Conservation (phyloP, 441 rosid species). For the Gossypium gossypioides region DNA sequence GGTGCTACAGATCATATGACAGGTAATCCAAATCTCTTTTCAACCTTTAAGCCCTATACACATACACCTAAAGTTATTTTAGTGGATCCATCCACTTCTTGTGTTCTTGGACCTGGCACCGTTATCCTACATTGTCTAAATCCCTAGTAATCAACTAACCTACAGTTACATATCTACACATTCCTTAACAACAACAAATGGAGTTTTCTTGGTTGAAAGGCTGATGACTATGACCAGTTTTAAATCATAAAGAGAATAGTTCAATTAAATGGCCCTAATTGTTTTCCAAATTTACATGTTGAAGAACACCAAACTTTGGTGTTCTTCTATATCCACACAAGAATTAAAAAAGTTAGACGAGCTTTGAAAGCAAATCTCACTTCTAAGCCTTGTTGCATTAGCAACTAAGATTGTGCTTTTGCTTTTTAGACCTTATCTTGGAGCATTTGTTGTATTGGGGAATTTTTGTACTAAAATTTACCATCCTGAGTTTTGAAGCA, state of each 20-base stretch:
- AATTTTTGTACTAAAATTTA: neutral
- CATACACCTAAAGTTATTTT: too few relatives aligned
- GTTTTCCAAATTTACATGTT: neutral
- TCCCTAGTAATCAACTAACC: too few relatives aligned
- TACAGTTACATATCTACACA: too few relatives aligned
- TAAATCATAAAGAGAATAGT: neutral
- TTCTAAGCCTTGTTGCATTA: neutral
- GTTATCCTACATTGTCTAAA: too few relatives aligned
- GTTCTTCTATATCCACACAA: neutral
- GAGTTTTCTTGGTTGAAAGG: slow-evolving; percentile 1
- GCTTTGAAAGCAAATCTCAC: neutral
- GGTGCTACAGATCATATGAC: too few relatives aligned
- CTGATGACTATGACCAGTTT: neutral
- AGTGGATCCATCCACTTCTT: too few relatives aligned
- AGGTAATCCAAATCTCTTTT: too few relatives aligned
- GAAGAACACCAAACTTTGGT: neutral
- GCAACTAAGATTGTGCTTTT: neutral
- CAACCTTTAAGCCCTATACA: too few relatives aligned
- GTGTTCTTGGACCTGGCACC: too few relatives aligned
- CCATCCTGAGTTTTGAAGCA: neutral
- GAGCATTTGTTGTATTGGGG: neutral
- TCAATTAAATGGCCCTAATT: neutral
- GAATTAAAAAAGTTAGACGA: neutral
- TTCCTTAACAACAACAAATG: neutral
- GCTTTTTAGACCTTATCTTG: neutral